phyloP scores from a whole-genome alignment of 345 rosid species.

The Citrus cavaleriei region DNA sequence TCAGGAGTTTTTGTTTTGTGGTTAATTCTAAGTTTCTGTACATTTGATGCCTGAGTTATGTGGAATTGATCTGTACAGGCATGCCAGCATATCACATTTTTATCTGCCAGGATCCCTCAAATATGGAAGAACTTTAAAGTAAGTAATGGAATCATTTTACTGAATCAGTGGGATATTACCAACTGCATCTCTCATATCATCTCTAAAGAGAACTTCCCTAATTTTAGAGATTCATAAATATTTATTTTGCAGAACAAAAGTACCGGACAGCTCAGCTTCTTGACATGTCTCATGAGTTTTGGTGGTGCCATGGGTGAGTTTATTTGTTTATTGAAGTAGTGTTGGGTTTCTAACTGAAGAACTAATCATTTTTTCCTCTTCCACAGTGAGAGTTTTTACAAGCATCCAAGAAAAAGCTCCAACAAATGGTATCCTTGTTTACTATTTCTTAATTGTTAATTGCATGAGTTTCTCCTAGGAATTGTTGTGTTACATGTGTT shows the following conservation, averaged over 20 bases:
- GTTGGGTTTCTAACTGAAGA: neutral
- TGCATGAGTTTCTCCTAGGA: neutral
- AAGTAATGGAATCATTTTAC: slow-evolving; percentile 27
- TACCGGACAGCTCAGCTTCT: slow-evolving; percentile 91
- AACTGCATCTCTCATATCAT: neutral
- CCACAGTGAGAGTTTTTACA: slow-evolving; percentile 87
- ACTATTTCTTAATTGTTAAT: neutral
- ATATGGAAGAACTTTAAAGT: slow-evolving; percentile 85
- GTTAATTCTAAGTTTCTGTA: neutral
- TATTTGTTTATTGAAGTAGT: neutral
- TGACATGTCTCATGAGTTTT: slow-evolving; percentile 77
- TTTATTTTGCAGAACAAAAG: slow-evolving; percentile 65
- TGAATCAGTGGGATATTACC: neutral
- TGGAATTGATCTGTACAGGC: slow-evolving; percentile 48
- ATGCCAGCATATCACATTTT: slow-evolving; percentile 91
- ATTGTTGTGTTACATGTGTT: neutral
- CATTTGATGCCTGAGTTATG: neutral
- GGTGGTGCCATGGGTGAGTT: slow-evolving; percentile 73
- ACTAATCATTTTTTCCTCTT: neutral
- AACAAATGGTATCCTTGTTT: slow-evolving; percentile 66
- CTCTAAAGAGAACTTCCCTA: neutral
- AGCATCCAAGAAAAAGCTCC: slow-evolving; percentile 94
- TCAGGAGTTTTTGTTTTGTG: neutral
- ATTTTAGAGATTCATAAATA: neutral
- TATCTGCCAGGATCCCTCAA: slow-evolving; percentile 90